phyloP scores from a whole-genome alignment of 2,329 filamentous ascomycete genomes.

The Aureobasidium sp. region DNA sequence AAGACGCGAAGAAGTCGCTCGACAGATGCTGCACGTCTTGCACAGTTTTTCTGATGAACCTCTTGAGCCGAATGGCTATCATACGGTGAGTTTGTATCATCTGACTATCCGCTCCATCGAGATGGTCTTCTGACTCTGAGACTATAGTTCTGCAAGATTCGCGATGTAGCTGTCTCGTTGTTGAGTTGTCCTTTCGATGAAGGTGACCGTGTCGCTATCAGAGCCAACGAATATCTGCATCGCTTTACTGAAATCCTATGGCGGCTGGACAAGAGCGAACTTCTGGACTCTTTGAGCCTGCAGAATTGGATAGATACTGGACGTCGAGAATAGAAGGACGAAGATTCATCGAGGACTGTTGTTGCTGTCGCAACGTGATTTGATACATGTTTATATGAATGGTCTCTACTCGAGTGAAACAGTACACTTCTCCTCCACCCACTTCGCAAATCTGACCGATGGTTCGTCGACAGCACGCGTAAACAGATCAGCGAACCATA shows the following conservation, averaged over 20 bases:
- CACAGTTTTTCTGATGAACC: constrained; percentile 1
- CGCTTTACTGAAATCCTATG: constrained; percentile 3
- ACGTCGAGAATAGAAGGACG: not conserved
- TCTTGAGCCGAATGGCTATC: constrained; percentile 3
- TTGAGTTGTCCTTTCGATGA: not conserved
- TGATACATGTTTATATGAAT: no score
- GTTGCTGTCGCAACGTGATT: no score
- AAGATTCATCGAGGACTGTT: no score
- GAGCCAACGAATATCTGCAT: constrained; percentile 6
- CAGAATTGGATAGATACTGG: constrained; percentile 13
- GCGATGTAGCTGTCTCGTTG: constrained; percentile 6
- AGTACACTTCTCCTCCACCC: constrained; percentile 48
- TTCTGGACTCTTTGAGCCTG: not conserved
- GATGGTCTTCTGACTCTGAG: not conserved
- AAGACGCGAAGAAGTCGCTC: constrained; percentile 1
- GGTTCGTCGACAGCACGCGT: constrained; percentile 61
- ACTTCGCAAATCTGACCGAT: constrained; percentile 60
- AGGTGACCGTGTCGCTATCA: not conserved
- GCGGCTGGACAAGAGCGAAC: not conserved
- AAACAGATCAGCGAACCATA: constrained; percentile 64
- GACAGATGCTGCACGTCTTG: constrained; percentile 7
- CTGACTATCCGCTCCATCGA: not conserved
- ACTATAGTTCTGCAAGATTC: constrained; percentile 4
- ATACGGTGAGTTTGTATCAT: not conserved
- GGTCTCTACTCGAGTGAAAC: not conserved